Base-by-base conservation (phyloP, 331 rosid species). In the Quercus lobata region DNA sequence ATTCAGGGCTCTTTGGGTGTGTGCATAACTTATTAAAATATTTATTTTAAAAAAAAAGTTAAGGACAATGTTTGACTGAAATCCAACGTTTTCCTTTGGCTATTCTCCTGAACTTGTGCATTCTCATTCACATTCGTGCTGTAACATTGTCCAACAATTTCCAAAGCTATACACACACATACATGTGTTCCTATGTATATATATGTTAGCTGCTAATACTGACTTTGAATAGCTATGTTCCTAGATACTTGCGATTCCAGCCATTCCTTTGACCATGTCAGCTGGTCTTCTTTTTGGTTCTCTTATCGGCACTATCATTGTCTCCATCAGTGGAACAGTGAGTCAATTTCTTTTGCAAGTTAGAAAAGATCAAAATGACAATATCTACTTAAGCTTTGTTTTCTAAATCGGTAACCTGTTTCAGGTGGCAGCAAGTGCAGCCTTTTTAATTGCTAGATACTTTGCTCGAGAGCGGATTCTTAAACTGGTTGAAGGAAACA, bases 201-300 rank as follows among this genome's bases (percentile, higher is more conserved):
- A 27, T 27, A 27, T 27, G 30, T 27, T 27, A 27, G 30, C 30
- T 27, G 99, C 25, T 24, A 24, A 24, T 24, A 24, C 25, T 24
- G 25, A 24, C 25, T 24, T 24, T 24, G 25, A 24, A 24, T 24
- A 24, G 25, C 25, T 24, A 24, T 24, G 25, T 24, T 24, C 25
- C 25, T 24, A 24, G 25, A 24, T 24, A 24, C 25, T 24, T 24
- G 25, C 25, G 25, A 24, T 24, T 24, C 25, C 25, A 24, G 25
- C 97, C 73, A 76, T 93, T 86, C 98, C 98, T 49, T 79, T 95
- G 80, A 95, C 99, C 82, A 83, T 95, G 97, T 93, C 99, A 77
- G 97, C 98, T 49, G 99, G 99, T 61, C 98, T 95, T 77, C 93
- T 95, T 78, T 95, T 95, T 81, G 99, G 99, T 61, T 78, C 99